phyloP scores from a whole-genome alignment of 2,329 filamentous ascomycete species.

The Sporothrix euskadiensis region DNA sequence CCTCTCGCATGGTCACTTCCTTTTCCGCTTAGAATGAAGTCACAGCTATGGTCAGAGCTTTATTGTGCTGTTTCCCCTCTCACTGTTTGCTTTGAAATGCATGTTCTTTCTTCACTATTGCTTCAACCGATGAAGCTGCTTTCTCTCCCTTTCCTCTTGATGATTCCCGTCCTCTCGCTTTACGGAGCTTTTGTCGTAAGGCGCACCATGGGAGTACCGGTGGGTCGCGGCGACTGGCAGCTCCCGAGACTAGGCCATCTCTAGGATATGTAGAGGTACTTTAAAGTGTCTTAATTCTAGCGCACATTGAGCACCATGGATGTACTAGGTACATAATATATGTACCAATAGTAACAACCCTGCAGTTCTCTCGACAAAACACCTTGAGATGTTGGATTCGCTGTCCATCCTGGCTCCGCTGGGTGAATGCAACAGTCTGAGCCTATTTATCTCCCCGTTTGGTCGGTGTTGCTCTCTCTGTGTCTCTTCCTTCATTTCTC shows the following conservation, averaged over 20 bases:
- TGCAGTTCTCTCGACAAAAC: background rate
- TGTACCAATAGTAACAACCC: background rate
- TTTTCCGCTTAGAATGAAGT: background rate
- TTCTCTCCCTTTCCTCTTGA: background rate
- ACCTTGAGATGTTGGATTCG: background rate
- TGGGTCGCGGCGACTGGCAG: conserved; percentile 15
- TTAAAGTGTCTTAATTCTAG: too few species aligned
- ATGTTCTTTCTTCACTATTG: background rate
- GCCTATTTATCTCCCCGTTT: background rate
- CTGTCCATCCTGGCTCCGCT: background rate
- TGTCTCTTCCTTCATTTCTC: background rate
- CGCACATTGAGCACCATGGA: background rate
- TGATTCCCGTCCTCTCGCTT: background rate
- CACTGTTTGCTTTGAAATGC: background rate
- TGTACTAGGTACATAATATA: background rate
- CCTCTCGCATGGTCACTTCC: background rate
- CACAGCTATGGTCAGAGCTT: background rate
- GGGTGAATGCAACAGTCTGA: background rate
- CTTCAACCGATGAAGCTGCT: background rate
- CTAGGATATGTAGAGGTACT: background rate
- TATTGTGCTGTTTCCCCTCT: background rate
- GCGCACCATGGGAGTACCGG: background rate
- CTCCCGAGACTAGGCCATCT: conserved; percentile 8
- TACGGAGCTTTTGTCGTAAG: background rate
- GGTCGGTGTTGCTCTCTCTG: background rate